Conservation (phyloP, 2,329 filamentous ascomycete species). For the Colletotrichum liriopes region DNA sequence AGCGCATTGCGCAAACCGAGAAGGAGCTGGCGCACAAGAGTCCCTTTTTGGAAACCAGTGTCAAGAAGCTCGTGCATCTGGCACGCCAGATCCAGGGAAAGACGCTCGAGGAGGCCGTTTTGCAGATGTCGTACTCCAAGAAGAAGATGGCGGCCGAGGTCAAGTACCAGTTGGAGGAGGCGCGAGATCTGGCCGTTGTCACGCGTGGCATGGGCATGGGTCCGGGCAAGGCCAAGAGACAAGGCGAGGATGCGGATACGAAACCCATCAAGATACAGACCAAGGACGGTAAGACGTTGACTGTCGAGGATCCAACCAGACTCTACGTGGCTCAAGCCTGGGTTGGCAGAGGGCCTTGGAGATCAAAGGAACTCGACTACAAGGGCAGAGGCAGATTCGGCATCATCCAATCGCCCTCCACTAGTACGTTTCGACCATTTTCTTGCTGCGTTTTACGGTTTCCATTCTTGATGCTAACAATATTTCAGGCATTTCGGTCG, state of each 20-base stretch:
- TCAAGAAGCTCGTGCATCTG: slow-evolving; percentile 92
- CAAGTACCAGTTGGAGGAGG: slow-evolving; percentile 83
- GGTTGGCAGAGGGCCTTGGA: slow-evolving; percentile 84
- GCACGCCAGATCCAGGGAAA: slow-evolving; percentile 93
- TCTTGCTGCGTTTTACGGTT: background rate
- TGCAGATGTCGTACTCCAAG: slow-evolving; percentile 95
- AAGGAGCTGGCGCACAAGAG: slow-evolving; percentile 72
- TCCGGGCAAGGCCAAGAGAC: slow-evolving; percentile 52
- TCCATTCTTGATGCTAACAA: background rate
- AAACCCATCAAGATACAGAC: slow-evolving; percentile 72
- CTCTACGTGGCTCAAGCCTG: slow-evolving; percentile 95
- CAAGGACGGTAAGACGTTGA: slow-evolving; percentile 81
- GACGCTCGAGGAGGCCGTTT: slow-evolving; percentile 91
- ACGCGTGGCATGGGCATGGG: slow-evolving; percentile 88
- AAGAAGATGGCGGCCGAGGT: slow-evolving; percentile 93
- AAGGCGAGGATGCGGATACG: slow-evolving; percentile 51
- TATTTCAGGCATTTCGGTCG: slow-evolving; percentile 77
- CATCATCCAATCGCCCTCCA: slow-evolving; percentile 78
- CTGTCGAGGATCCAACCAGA: slow-evolving; percentile 80
- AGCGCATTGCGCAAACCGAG: slow-evolving; percentile 78
- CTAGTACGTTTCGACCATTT: slow-evolving; percentile 71
- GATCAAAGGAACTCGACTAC: slow-evolving; percentile 73
- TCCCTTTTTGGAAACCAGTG: slow-evolving; percentile 83
- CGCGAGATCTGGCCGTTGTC: slow-evolving; percentile 85
- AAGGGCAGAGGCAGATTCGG: slow-evolving; percentile 83